Evolutionary conservation across 2,329 filamentous ascomycete species (phyloP).

Genomic region (Pseudopyricularia javanii): DNA sequence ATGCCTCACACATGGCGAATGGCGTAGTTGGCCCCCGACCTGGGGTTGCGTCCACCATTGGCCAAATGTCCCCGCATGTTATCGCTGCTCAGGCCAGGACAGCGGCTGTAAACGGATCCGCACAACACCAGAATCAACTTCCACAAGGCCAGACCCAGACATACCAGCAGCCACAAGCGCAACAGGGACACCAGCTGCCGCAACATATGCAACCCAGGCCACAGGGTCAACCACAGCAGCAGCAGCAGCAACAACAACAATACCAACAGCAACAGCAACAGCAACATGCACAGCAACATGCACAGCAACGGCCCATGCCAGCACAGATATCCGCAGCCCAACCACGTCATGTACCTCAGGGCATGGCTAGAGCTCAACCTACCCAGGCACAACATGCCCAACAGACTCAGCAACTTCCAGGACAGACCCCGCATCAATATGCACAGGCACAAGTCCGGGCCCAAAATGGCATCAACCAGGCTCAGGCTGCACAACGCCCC

Average conservation of each 20-base stretch:
- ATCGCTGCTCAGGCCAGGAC: background rate
- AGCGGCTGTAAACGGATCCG: background rate
- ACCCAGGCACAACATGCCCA: background rate
- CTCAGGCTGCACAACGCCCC: background rate
- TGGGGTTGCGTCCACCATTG: background rate
- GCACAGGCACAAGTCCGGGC: background rate
- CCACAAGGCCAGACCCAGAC: background rate
- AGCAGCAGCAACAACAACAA: constrained; percentile 6
- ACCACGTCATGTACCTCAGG: constrained; percentile 4
- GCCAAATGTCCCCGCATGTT: background rate
- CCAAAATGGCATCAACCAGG: background rate
- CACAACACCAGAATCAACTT: background rate
- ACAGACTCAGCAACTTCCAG: background rate
- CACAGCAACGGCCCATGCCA: background rate
- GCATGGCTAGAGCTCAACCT: background rate
- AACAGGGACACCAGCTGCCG: constrained; percentile 6
- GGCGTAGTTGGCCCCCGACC: background rate
- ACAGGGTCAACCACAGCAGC: constrained; percentile 3
- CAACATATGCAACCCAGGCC: constrained; percentile 1
- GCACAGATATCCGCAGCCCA: constrained; percentile 5
- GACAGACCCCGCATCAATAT: background rate
- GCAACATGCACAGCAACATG: constrained; percentile 1
- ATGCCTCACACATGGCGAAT: background rate
- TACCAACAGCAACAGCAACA: constrained; percentile 5
- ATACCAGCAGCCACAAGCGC: constrained; percentile 2